Conservation (phyloP, 352 stramenopile species). For the Pythium phragmitis region DNA sequence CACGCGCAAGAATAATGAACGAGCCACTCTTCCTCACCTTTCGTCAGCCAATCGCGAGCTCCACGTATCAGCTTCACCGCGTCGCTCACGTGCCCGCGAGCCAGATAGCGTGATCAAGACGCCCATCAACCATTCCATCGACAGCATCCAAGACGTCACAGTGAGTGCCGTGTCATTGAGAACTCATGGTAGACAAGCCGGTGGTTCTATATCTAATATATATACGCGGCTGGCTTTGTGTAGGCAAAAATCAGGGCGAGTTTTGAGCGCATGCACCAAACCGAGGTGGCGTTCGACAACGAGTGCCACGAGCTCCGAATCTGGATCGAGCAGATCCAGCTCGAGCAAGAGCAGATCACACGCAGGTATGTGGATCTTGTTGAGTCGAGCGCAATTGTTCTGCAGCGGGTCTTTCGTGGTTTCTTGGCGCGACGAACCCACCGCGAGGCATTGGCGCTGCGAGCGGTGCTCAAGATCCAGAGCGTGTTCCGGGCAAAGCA, state of each 20-base stretch:
- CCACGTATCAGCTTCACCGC: not conserved
- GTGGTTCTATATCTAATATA: not conserved
- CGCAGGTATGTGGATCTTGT: conserved; percentile 11
- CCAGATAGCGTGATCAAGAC: not conserved
- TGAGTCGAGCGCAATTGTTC: conserved; percentile 29
- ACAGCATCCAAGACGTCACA: conserved; percentile 20
- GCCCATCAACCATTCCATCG: conserved; percentile 15
- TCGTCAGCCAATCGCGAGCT: conserved; percentile 3
- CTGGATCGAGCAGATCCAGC: conserved; percentile 10
- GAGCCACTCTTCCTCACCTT: conserved; percentile 2
- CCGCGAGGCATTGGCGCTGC: conserved; percentile 36
- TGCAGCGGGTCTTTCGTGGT: conserved; percentile 90
- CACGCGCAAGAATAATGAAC: not conserved
- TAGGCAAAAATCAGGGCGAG: conserved; percentile 20
- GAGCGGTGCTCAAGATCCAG: conserved; percentile 50
- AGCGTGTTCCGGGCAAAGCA: conserved; percentile 41
- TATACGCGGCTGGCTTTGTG: not conserved
- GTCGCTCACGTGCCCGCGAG: not conserved
- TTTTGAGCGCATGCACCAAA: conserved; percentile 26
- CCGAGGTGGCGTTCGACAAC: conserved; percentile 18
- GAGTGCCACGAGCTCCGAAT: conserved; percentile 10
- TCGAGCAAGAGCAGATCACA: conserved; percentile 20
- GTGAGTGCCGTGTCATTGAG: conserved; percentile 1
- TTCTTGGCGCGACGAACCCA: conserved; percentile 58
- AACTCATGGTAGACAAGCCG: not conserved